Base-by-base conservation (phyloP, 2,329 filamentous ascomycete species). In the Blastomyces emzantsi region DNA sequence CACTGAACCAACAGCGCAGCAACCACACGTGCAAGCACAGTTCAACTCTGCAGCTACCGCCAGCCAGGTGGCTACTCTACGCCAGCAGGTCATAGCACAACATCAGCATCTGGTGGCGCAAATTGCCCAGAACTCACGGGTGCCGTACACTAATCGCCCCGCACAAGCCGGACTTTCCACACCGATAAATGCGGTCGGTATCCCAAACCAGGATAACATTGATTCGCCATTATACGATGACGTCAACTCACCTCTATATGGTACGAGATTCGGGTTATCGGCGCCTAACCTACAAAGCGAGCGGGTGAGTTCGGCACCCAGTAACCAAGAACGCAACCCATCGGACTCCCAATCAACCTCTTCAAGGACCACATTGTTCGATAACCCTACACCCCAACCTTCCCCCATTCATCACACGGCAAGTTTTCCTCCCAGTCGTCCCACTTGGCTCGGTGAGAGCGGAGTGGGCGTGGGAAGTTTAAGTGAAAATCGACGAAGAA, bases 401-500 rank as follows among this genome's bases (percentile, higher is more conserved):
- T 33, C 33, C 49, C 22, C 62, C 15, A 39, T 57, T 51, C 62
- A 63, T 15, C 62, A 13, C 30, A 60, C 54, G 22, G 36, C 60
- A 36, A 41, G 25, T 45, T 47, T 41, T 13, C 60, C 59, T 61
- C 45, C 59, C 22, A 41, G 43, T 11, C 19, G 25, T 39, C 4
- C 19, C 45, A 54, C 22, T 17, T 22, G 25, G 49, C 8, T 51
- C 15, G 43, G 45, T 2, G 30, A 61, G 22, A 33, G 11, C 19
- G 57, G 41, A 47, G 28, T 11, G 15, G 49, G 47, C 47, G 28
- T 54, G 33, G 39, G 13, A 51, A 6, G 17, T 22, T 39, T 19
- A 8, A 19, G 13, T 41, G 64, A 65, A 52, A 56, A 52, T 58
- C 63, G 52, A 60, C 45, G 66, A 47, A 66, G 65, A 19, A 63